Evolutionary conservation across 2,329 filamentous ascomycete genomes (phyloP), one percentile per base, ranked within the genome.

Genomic region (Tympanopsis confertula): DNA sequence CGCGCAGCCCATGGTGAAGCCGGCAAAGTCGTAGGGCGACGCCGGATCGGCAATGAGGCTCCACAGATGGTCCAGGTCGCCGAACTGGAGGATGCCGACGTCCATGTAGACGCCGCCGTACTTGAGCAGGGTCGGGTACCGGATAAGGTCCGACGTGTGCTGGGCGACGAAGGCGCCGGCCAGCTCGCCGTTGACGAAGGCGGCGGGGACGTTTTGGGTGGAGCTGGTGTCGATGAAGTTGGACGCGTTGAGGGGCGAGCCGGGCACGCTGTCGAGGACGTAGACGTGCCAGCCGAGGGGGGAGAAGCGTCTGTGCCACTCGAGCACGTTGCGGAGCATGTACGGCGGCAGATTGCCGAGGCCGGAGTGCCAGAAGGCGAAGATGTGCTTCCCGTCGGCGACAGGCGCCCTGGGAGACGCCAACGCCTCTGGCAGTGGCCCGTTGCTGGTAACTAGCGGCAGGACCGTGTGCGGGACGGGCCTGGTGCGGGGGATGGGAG

Each of bases 71-170:
- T 77, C 64, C 2, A 77, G 44, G 50, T 76, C 69, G 5, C 71
- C 71, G 41, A 77, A 74, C 41, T 69, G 66, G 42, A 76, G 58
- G 43, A 73, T 49, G 0, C 72, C 71, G 0, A 71, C 71, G 44
- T 77, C 72, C 1, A 69, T 64, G 45, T 75, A 78, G 1, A 75
- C 61, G 19, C 72, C 73, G 35, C 73, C 72, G 44, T 75, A 71
- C 39, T 54, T 61, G 10, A 74, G 56, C n/a, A 78, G 51, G 12
- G 76, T 54, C 3, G 73, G 72, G 45, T 59, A 74, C 1, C 72
- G 65, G 3, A 77, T 67, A 2, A 78, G 63, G 41, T 78, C 74
- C 0, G 70, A 74, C 0, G 61, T 68, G 46, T 76, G 71, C 45
- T 76, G 71, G 3, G 55, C 52, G 0, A 61, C 63, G 49, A 71